Conservation (phyloP, 352 stramenopile species). For the Phytophthora crassamura region DNA sequence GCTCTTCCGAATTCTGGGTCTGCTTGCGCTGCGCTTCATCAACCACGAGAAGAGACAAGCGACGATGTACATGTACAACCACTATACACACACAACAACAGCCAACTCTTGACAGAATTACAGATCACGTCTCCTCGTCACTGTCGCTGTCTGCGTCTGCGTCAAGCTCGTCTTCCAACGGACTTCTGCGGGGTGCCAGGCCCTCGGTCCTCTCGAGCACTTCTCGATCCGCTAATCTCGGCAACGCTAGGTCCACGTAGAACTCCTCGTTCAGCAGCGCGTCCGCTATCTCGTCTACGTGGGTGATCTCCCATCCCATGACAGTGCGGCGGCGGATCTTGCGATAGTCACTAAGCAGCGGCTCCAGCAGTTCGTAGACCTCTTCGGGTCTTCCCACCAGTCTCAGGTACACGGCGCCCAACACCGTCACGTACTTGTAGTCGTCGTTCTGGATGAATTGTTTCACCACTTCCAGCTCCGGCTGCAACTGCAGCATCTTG, state of each 20-base stretch:
- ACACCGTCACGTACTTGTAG: slow-evolving; percentile 97
- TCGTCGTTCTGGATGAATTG: slow-evolving; percentile 97
- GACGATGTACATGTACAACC: too few relatives aligned
- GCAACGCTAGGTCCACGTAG: slow-evolving; percentile 95
- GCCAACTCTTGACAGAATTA: too few relatives aligned
- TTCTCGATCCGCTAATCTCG: slow-evolving; percentile 88
- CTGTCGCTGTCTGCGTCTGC: slow-evolving; percentile 37
- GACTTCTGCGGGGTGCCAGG: slow-evolving; percentile 69
- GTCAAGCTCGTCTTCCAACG: slow-evolving; percentile 84
- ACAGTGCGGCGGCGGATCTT: slow-evolving; percentile 92
- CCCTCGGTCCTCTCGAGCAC: slow-evolving; percentile 83
- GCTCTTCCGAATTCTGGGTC: slow-evolving; percentile 40
- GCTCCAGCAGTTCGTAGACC: slow-evolving; percentile 95
- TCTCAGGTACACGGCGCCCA: slow-evolving; percentile 97
- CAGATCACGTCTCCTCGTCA: slow-evolving; percentile 17
- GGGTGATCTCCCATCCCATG: slow-evolving; percentile 92
- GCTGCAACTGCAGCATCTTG: slow-evolving; percentile 98
- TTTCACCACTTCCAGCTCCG: slow-evolving; percentile 94
- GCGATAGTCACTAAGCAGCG: slow-evolving; percentile 96
- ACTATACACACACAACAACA: background rate
- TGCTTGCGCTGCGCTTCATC: slow-evolving; percentile 31
- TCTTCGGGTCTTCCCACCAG: slow-evolving; percentile 93
- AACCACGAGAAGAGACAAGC: slow-evolving; percentile 44
- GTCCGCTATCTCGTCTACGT: slow-evolving; percentile 98
- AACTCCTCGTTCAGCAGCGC: slow-evolving; percentile 92